Percentiles rank a stretch among this genome's conserved stretches.
phyloP scores from a whole-genome alignment of 345 rosid species.

The Aegle marmelos region DNA sequence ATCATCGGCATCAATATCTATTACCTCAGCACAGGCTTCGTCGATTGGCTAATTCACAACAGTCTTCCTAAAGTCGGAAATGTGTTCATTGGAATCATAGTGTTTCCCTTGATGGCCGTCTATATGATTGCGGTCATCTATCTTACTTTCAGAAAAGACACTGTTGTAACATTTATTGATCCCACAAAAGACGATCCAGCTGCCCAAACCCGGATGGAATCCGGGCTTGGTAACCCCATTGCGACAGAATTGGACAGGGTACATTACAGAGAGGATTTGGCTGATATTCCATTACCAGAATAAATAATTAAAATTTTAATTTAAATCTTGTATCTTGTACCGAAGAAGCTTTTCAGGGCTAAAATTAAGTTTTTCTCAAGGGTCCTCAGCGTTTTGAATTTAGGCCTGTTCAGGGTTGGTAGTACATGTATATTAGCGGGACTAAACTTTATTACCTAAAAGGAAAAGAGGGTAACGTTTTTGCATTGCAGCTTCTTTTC shows the following conservation, averaged over 20 bases:
- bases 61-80: slow-evolving; percentile 36
- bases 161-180: slow-evolving; percentile 31
- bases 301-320: slow-evolving; percentile 1
- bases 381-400: neutral
- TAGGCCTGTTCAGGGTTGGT: neutral
- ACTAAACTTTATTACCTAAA: too few relatives aligned
- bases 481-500: too few relatives aligned
- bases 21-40: slow-evolving; percentile 50
- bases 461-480: too few relatives aligned
- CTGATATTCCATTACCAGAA: slow-evolving; percentile 36
- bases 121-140: slow-evolving; percentile 45
- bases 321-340: neutral
- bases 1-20: slow-evolving; percentile 61
- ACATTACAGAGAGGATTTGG: slow-evolving; percentile 52
- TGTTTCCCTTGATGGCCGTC: slow-evolving; percentile 53
- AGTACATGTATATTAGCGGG: too few relatives aligned
- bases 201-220: slow-evolving; percentile 24
- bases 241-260: neutral
- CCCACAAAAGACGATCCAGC: slow-evolving; percentile 25
- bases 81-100: slow-evolving; percentile 43
- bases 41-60: slow-evolving; percentile 47
- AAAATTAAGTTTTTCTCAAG: too few relatives aligned
- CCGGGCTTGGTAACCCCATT: slow-evolving; percentile 5
- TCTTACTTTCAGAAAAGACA: slow-evolving; percentile 48
- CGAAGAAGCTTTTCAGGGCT: too few relatives aligned